phyloP scores from a whole-genome alignment of 768 basidiomycete species.

The Steccherinum ochraceum region DNA sequence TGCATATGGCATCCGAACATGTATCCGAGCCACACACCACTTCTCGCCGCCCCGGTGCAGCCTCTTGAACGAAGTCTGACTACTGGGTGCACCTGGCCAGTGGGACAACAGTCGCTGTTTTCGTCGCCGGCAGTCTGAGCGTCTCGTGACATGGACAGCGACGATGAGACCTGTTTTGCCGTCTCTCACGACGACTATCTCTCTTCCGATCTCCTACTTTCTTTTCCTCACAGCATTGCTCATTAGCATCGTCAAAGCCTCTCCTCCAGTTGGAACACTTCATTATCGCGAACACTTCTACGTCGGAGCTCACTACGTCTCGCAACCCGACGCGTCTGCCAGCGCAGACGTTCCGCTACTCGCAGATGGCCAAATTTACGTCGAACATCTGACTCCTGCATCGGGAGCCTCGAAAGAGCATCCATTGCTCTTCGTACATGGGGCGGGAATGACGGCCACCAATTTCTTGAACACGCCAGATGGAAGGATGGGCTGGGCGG shows the following conservation, averaged over 20 bases:
- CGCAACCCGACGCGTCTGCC: background rate
- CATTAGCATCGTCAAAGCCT: background rate
- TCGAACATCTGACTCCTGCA: conserved; percentile 1
- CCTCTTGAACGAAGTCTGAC: no score
- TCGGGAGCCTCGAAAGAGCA: background rate
- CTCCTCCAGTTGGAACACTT: background rate
- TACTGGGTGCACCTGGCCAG: no score
- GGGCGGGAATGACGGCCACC: conserved; percentile 1
- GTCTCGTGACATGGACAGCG: no score
- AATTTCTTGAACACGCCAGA: conserved; percentile 6
- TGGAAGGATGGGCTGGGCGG: conserved; percentile 1
- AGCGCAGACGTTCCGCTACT: background rate
- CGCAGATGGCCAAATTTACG: conserved; percentile 1
- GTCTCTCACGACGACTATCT: no score
- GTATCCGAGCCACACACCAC: no score
- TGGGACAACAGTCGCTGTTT: no score
- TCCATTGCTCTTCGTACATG: background rate
- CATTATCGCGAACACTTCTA: conserved; percentile 1
- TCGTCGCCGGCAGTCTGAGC: no score
- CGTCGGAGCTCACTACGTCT: background rate
- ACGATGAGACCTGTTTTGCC: no score
- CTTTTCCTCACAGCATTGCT: no score
- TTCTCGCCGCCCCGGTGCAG: no score
- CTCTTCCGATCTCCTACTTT: no score
- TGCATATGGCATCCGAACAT: no score